These are phyloP conservation scores for Scenedesmus sp. DNA, from an alignment of 163 green algal species.

Conservation along the genomic window DNA sequence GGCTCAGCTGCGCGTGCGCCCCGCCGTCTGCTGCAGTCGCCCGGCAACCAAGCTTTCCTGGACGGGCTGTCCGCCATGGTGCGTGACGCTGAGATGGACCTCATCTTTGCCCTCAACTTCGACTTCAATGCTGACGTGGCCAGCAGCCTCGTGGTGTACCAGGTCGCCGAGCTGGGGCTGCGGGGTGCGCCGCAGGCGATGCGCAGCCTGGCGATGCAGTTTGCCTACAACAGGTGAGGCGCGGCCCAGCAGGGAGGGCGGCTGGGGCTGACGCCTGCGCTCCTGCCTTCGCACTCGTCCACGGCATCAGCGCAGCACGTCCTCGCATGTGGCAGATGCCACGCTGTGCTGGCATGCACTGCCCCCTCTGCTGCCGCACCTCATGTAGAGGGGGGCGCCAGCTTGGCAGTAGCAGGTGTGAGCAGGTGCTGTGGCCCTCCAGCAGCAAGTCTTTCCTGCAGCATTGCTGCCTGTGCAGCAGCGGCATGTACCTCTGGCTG, in stretches of 20 bases:
- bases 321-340: not conserved
- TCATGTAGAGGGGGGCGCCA: too few relatives aligned
- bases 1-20: not conserved
- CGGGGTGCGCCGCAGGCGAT: not conserved
- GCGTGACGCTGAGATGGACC: slow-evolving; percentile 29
- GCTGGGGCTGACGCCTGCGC: too few relatives aligned
- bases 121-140: slow-evolving; percentile 39
- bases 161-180: slow-evolving; percentile 10
- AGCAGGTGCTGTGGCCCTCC: not conserved
- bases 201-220: not conserved
- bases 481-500: not conserved
- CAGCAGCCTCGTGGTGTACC: not conserved
- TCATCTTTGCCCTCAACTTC: slow-evolving; percentile 39
- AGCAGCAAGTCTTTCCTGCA: not conserved
- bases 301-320: not conserved
- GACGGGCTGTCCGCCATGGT: not conserved
- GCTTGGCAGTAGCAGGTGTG: too few relatives aligned
- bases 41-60: slow-evolving; percentile 29
- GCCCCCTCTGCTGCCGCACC: not conserved
- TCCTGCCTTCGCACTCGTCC: too few relatives aligned
- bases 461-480: not conserved
- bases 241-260: not conserved
- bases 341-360: not conserved
- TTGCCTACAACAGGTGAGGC: not conserved
- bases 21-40: not conserved